Evolutionary conservation across 2,329 filamentous ascomycete genomes (phyloP).

Genomic region (Cryphonectria japonica): DNA sequence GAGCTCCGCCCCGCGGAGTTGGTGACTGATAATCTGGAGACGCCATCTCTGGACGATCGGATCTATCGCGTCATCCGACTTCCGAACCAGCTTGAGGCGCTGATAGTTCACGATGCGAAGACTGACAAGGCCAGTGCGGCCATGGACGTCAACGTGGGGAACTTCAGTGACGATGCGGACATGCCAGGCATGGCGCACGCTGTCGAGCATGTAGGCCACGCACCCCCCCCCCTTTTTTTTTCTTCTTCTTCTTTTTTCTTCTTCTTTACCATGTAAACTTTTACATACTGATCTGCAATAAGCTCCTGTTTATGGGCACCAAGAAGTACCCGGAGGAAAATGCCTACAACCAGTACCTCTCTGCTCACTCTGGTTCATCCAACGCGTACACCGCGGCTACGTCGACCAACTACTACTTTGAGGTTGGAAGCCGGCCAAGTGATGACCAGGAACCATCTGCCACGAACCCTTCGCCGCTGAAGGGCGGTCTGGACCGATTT

Average conservation of each 20-base stretch:
- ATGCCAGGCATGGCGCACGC: slow-evolving; percentile 96
- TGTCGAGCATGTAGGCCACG: slow-evolving; percentile 74
- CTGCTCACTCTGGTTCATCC: slow-evolving; percentile 85
- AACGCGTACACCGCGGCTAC: slow-evolving; percentile 95
- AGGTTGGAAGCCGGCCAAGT: slow-evolving; percentile 80
- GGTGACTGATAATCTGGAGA: slow-evolving; percentile 75
- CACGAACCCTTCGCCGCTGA: slow-evolving; percentile 63
- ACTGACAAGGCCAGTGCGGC: slow-evolving; percentile 97
- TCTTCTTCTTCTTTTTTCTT: too few species aligned
- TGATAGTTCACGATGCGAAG: slow-evolving; percentile 90
- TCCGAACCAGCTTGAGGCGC: slow-evolving; percentile 83
- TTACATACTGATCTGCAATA: slow-evolving; percentile 20
- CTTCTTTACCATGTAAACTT: not conserved
- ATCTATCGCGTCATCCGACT: slow-evolving; percentile 86
- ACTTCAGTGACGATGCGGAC: slow-evolving; percentile 87
- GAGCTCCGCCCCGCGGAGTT: slow-evolving; percentile 41
- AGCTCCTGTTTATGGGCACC: slow-evolving; percentile 96
- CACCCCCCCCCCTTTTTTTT: not conserved
- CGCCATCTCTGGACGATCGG: slow-evolving; percentile 82
- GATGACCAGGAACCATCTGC: slow-evolving; percentile 61
- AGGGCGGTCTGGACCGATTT: slow-evolving; percentile 86
- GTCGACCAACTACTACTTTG: slow-evolving; percentile 98
- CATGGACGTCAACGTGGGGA: slow-evolving; percentile 93
- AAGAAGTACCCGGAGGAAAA: slow-evolving; percentile 97
- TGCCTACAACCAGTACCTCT: slow-evolving; percentile 91